Evolutionary conservation across 495 filamentous ascomycete species (phyloP).

Genomic region (Haplographium delicatum): DNA sequence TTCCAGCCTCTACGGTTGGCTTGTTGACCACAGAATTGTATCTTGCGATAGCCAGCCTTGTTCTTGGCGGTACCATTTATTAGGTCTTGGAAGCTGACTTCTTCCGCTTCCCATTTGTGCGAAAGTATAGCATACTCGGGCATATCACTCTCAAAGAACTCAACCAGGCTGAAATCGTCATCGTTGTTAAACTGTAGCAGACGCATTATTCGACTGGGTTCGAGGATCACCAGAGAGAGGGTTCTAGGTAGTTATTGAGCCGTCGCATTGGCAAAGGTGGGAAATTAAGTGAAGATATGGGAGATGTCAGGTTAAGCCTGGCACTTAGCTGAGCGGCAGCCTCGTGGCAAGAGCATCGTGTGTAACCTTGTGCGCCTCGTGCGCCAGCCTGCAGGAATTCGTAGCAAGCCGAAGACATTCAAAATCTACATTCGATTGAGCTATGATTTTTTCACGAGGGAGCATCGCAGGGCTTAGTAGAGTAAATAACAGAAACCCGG

Average conservation of each 20-base stretch:
- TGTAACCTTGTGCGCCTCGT: background rate
- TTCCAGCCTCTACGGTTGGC: no score
- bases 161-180: background rate
- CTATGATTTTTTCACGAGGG: background rate
- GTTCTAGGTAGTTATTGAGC: background rate
- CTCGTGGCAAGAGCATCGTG: background rate
- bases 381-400: background rate
- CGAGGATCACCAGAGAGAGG: background rate
- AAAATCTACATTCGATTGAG: background rate
- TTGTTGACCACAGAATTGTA: background rate
- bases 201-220: constrained; percentile 1
- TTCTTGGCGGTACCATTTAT: background rate
- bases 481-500: no score
- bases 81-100: background rate
- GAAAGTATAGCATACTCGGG: constrained; percentile 1
- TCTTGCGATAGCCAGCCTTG: background rate
- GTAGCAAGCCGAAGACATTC: background rate
- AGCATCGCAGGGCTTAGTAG: no score
- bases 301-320: background rate
- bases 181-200: background rate
- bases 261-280: background rate
- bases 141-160: background rate
- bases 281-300: background rate
- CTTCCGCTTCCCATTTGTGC: background rate
- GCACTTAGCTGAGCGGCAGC: background rate